Percentiles rank a stretch among this genome's conserved stretches.
Conservation (phyloP, 805 yeast genomes). For the Kregervanrija delftensis region DNA sequence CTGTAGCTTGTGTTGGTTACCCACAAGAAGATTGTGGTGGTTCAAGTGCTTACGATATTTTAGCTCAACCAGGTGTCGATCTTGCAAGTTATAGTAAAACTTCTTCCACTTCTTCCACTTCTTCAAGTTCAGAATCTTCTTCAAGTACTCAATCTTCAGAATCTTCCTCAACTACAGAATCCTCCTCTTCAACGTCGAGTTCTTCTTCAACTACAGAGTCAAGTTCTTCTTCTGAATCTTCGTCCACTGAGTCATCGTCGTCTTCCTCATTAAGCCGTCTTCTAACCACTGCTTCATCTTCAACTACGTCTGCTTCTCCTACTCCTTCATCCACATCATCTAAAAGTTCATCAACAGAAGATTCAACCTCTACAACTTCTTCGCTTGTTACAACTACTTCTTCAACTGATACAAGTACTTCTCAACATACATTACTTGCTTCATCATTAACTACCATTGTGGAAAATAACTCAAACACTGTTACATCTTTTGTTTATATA, state of each 20-base stretch:
- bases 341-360: conserved; percentile 1
- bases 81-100: conserved; percentile 17
- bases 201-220: conserved; percentile 12
- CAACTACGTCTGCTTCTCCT: conserved; percentile 13
- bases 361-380: conserved; percentile 6
- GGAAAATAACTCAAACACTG: conserved; percentile 16
- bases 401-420: background rate
- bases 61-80: conserved; percentile 27
- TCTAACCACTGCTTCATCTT: conserved; percentile 5
- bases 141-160: conserved; percentile 9
- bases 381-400: background rate
- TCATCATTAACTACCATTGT: conserved; percentile 12
- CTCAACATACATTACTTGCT: conserved; percentile 1
- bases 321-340: conserved; percentile 8
- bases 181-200: conserved; percentile 8
- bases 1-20: conserved; percentile 52
- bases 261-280: conserved; percentile 4
- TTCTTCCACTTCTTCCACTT: conserved; percentile 26
- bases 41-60: conserved; percentile 38
- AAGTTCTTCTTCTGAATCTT: conserved; percentile 5
- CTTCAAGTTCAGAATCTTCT: conserved; percentile 11
- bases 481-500: conserved; percentile 23
- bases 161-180: background rate
- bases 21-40: conserved; percentile 56
- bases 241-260: conserved; percentile 12